Conservation (phyloP, 257 asterid genomes). For the Solanum habrochaites region DNA sequence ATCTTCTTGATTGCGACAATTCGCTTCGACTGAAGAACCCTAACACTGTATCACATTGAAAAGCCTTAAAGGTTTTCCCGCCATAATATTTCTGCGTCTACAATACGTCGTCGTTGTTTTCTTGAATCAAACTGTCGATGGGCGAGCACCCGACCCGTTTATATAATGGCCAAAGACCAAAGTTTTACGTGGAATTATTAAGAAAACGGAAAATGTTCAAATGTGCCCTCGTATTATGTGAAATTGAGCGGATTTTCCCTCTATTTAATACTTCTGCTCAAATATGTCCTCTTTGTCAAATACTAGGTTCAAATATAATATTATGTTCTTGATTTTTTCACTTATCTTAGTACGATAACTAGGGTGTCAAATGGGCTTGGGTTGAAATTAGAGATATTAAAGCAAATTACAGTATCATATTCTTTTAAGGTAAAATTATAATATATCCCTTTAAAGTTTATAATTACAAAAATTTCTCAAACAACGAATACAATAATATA, state of each 20-base stretch:
- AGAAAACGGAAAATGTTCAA: background rate
- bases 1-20: constrained; percentile 8
- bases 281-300: background rate
- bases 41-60: background rate
- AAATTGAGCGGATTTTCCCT: background rate
- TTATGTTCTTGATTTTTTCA: background rate
- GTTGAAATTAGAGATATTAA: no score
- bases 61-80: constrained; percentile 4
- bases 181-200: background rate
- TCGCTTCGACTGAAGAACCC: constrained; percentile 2
- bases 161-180: background rate
- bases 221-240: background rate
- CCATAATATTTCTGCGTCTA: background rate
- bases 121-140: background rate
- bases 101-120: background rate
- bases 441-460: no score
- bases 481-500: no score
- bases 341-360: background rate
- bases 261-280: background rate
- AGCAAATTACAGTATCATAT: no score
- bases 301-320: background rate
- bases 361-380: no score
- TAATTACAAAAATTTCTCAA: no score
- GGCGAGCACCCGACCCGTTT: background rate
- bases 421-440: no score